Base-by-base conservation (phyloP, 148 eudicot genomes). In the Suaeda aralocaspica region DNA sequence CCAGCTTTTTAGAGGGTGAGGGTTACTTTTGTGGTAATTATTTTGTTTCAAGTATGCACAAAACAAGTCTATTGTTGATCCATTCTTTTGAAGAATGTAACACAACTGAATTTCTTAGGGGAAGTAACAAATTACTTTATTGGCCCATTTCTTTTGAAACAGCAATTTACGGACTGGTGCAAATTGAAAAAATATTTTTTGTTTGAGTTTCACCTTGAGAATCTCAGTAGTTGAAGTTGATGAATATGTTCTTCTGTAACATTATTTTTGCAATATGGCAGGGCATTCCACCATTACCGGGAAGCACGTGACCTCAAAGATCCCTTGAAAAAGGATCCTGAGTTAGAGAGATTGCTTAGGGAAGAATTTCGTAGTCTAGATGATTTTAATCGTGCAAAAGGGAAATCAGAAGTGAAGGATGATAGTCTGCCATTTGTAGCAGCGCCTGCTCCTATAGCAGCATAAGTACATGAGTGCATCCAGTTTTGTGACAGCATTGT, bases 241-340 rank as follows among this genome's bases (percentile, higher is more conserved):
- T 49, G 48, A 18, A 19, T 12, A 50, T 45, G 18, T 36, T 33
- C 6, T 0, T 49, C 13, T 61, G 4, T 75, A 26, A 70, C 55
- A 6, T 25, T 67, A 19, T 70, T 51, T 36, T 71, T 29, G 55
- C 30, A 4, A 36, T 60, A 29, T 81, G 69, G 52, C 85, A 91
- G 97, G 97, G 97, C 94, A 59, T 91, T 89, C 78, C 97, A 91
- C 81, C 97, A 89, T 69, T 89, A 81, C 59, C 85, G 85, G 25
- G 84, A 73, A 53, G 48, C 59, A 29, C 84, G 87, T 0, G 84
- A 77, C 63, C 74, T 71, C 29, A 84, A 69, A 63, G 86, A 76
- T 51, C 78, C 92, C 19, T 72, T 88, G 67, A 82, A 86, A 75
- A 89, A 87, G 61, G 82, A 78, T 52, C 80, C 84, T 1, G 92